Base-by-base conservation (phyloP, 345 rosid genomes). In the Gossypium turneri region DNA sequence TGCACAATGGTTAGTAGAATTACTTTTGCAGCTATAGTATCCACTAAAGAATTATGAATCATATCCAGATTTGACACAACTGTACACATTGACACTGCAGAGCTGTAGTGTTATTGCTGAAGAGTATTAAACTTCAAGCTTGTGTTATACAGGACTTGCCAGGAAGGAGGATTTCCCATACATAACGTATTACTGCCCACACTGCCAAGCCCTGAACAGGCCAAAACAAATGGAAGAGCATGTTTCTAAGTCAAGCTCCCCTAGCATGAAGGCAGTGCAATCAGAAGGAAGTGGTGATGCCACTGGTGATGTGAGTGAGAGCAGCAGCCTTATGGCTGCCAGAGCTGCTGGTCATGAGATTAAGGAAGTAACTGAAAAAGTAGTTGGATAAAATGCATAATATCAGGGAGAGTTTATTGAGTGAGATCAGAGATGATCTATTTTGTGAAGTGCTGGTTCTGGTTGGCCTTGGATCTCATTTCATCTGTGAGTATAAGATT, bases 121-220 rank as follows among this genome's bases (percentile, higher is more conserved):
- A 52, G 50, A 41, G 20, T n/a, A 20, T 48, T 63, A 13, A 25
- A 48, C 45, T 61, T 27, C 50, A 48, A 68, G 7, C 17, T 43
- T 50, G 59, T 48, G 22, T 27, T 64, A 3, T 43, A 52, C 85
- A 94, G 98, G 98, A 74, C 97, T 92, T 73, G 90, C 88, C 16
- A 79, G 89, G 84, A 92, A 88, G 82, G 98, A 92, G 84, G 98
- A 94, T 78, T 92, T 88, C 13, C 89, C 89, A 0, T 91, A 81
- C 66, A 83, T 90, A 15, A 91, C 95, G 22, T 94, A 92, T 68
- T 94, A 88, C 81, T 94, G 97, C 80, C 98, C 98, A 38, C 97
- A 91, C 79, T 94, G 98, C 59, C 85, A 70, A 12, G 97, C 90
- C 50, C 88, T 94, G 53, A 94, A 94, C 78, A 85, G 60, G 83